Evolutionary conservation across 371 early-diverging fungal species (phyloP).

Genomic region (Lichtheimia hyalospora): DNA sequence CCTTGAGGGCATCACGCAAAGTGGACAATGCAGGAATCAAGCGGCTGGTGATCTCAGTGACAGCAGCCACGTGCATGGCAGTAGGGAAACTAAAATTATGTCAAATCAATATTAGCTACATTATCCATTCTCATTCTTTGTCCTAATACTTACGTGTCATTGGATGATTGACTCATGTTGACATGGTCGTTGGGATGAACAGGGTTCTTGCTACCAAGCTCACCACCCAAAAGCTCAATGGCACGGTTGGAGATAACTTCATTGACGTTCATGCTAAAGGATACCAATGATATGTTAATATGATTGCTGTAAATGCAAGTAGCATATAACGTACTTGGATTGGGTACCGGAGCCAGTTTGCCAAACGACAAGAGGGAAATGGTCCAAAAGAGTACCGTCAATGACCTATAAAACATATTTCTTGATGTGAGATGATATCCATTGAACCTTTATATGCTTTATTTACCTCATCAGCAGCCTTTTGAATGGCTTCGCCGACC

Average conservation of each 20-base stretch:
- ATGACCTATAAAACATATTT: constrained; percentile 69
- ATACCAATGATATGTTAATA: neutral
- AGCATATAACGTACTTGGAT: constrained; percentile 60
- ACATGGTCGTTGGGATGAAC: constrained; percentile 98
- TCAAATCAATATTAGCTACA: neutral
- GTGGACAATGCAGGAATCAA: constrained; percentile 80
- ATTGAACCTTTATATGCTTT: neutral
- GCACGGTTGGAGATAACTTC: constrained; percentile 95
- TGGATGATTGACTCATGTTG: constrained; percentile 95
- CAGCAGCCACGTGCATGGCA: constrained; percentile 97
- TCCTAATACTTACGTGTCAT: constrained; percentile 76
- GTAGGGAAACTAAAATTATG: constrained; percentile 79
- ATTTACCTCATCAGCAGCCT: constrained; percentile 78
- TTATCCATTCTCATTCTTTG: neutral
- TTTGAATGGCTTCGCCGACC: constrained; percentile 83
- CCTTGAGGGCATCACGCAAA: constrained; percentile 73
- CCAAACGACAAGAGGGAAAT: constrained; percentile 96
- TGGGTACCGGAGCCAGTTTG: constrained; percentile 99
- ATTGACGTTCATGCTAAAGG: constrained; percentile 28
- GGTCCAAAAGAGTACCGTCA: constrained; percentile 81
- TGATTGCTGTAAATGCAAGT: neutral
- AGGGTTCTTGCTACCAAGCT: constrained; percentile 85
- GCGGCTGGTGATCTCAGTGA: constrained; percentile 71
- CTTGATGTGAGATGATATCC: neutral
- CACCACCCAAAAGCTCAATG: constrained; percentile 90